Percentiles rank a stretch among this genome's conserved stretches.
Conservation (phyloP, 768 basidiomycete species). For the Thelephora aurantiotincta region DNA sequence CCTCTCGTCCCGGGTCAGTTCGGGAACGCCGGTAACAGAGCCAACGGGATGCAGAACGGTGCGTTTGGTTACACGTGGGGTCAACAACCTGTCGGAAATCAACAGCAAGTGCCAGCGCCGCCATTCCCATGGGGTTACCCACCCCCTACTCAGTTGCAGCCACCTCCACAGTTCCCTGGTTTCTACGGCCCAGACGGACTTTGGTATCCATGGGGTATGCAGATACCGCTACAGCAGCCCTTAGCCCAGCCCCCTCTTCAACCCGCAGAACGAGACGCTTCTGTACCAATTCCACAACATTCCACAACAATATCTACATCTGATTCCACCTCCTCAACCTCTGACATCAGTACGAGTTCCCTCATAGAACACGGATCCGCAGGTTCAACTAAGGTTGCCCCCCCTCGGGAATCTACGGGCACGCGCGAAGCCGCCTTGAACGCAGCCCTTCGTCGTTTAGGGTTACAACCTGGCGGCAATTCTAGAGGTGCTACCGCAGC, state of each 20-base stretch:
- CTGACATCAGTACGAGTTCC: no score
- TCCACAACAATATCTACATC: background rate
- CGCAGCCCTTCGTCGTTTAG: no score
- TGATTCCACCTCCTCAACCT: no score
- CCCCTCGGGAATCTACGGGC: no score
- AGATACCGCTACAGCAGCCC: conserved; percentile 13
- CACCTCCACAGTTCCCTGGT: conserved; percentile 42
- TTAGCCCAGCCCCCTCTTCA: conserved; percentile 6
- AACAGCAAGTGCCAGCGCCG: conserved; percentile 5
- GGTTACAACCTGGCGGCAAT: no score
- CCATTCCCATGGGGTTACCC: conserved; percentile 8
- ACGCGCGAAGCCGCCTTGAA: no score
- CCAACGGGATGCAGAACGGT: conserved; percentile 4
- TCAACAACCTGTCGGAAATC: conserved; percentile 13
- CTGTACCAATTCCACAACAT: conserved; percentile 5
- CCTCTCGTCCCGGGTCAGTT: conserved; percentile 21
- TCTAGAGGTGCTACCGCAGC: no score
- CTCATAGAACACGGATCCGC: no score
- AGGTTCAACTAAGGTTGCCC: no score
- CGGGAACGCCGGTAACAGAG: conserved; percentile 7
- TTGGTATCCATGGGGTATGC: conserved; percentile 53
- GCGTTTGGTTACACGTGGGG: background rate
- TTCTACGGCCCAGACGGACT: conserved; percentile 49
- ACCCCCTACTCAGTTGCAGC: conserved; percentile 18
- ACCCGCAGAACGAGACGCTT: conserved; percentile 7